Evolutionary conservation across 768 basidiomycete species (phyloP).

Genomic region (Tricholomella constricta): DNA sequence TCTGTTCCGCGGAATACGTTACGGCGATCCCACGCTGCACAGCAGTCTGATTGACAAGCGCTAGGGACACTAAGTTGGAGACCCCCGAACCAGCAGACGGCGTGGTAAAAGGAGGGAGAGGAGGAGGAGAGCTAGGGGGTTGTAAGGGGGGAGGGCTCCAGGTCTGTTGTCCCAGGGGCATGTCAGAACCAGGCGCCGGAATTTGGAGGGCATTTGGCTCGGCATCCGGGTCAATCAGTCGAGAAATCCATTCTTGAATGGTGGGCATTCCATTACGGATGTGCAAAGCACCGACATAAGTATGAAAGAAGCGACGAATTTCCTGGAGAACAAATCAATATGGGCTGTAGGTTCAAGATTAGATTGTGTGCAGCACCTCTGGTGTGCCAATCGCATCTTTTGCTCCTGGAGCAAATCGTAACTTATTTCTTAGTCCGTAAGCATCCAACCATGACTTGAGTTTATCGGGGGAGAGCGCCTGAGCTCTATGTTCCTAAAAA

Average conservation of each 20-base stretch:
- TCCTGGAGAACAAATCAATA: slow-evolving; percentile 41
- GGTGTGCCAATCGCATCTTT: slow-evolving; percentile 37
- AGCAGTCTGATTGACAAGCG: slow-evolving; percentile 56
- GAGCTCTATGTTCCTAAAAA: slow-evolving; percentile 26
- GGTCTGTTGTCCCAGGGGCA: slow-evolving; percentile 5
- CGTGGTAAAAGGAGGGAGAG: slow-evolving; percentile 32
- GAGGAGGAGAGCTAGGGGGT: slow-evolving; percentile 31
- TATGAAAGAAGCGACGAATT: slow-evolving; percentile 54
- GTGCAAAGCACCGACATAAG: slow-evolving; percentile 69
- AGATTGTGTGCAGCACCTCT: slow-evolving; percentile 13
- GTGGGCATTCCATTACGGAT: slow-evolving; percentile 51
- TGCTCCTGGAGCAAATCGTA: slow-evolving; percentile 48
- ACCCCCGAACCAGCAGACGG: slow-evolving; percentile 6
- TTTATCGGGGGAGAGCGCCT: slow-evolving; percentile 38
- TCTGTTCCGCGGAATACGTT: slow-evolving; percentile 48
- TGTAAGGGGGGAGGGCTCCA: slow-evolving; percentile 25
- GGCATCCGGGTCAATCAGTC: slow-evolving; percentile 51
- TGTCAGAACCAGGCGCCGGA: slow-evolving; percentile 13
- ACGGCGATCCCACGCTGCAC: slow-evolving; percentile 44
- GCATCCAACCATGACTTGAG: slow-evolving; percentile 50
- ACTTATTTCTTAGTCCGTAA: slow-evolving; percentile 55
- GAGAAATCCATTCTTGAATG: slow-evolving; percentile 61
- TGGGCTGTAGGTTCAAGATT: neutral
- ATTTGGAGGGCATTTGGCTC: slow-evolving; percentile 8
- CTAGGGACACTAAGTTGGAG: slow-evolving; percentile 39